Base-by-base conservation (phyloP, 2,329 filamentous ascomycete species). In the Sporothrix globosa region DNA sequence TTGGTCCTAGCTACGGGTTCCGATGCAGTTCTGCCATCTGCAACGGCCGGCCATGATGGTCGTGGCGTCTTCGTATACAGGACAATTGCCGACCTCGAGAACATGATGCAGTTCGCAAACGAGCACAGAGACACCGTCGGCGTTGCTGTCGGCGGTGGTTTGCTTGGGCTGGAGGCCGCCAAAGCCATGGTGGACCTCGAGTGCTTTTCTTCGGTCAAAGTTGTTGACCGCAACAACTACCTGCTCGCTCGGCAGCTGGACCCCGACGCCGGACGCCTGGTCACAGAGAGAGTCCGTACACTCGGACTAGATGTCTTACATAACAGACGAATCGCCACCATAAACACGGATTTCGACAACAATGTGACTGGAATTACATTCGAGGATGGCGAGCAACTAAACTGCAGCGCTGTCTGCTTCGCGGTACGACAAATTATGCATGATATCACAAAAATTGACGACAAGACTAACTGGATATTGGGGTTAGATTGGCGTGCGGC, bases 101-200 rank as follows among this genome's bases (percentile, higher is more conserved):
- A 85, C 56, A 85, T 97, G 4, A 96, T 97, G 70, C 82, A 84
- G 1, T 97, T 91, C 76, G 88, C 92, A 0, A 84, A 87, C 0
- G 82, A 83, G 13, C 87, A 88, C 69, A 91, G 88, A 74, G 54
- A 88, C 4, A 88, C 89, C 2, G 86, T 86, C 2, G 93, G 91
- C 0, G 86, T 89, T 4, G 92, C 96, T 0, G 91, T 97, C 3
- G 93, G 93, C 30, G 93, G 93, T 68, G 93, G 93, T 0, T 80
- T 97, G 30, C 84, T 97, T 0, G 93, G 93, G 0, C 86, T 97
- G 0, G 93, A 97, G 81, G 93, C 93, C 2, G 93, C 92, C 46
- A 96, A 97, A 76, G 93, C 93, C 1, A 93, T 97, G 92, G 90
- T 94, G 82, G 93, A 97, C 77, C 82, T 97, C 10, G 85, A 91